phyloP scores from a whole-genome alignment of 345 rosid species.

The Isatis tinctoria region DNA sequence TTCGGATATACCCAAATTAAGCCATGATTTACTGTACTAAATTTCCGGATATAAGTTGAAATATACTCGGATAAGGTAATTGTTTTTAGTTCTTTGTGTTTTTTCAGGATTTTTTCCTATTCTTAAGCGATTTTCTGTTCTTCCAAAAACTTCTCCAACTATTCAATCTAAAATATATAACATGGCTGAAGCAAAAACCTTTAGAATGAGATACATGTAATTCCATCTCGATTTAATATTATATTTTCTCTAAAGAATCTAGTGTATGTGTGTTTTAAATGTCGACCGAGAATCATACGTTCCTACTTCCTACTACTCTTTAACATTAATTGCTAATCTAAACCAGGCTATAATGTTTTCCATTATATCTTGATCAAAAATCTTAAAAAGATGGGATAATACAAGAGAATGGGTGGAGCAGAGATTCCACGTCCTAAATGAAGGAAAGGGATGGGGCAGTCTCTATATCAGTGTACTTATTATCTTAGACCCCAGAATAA shows the following conservation, averaged over 20 bases:
- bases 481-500: conserved; percentile 36
- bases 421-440: conserved; percentile 64
- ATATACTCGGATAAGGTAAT: too few relatives aligned
- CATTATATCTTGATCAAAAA: not conserved
- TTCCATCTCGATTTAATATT: not conserved
- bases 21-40: too few relatives aligned
- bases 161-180: too few relatives aligned
- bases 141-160: too few relatives aligned
- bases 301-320: not conserved
- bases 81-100: too few relatives aligned
- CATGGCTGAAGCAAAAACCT: too few relatives aligned
- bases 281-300: not conserved
- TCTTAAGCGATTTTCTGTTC: too few relatives aligned
- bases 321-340: not conserved
- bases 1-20: too few relatives aligned
- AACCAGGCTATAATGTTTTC: conserved; percentile 19
- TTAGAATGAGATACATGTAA: too few relatives aligned
- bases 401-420: conserved; percentile 67
- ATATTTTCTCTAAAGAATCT: conserved; percentile 17
- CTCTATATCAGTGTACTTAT: conserved; percentile 40
- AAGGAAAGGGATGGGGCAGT: conserved; percentile 64
- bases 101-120: too few relatives aligned
- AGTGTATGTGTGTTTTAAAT: not conserved
- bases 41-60: too few relatives aligned
- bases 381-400: conserved; percentile 29